phyloP scores from a whole-genome alignment of 2,329 filamentous ascomycete species.

The Ophiocordyceps australis region DNA sequence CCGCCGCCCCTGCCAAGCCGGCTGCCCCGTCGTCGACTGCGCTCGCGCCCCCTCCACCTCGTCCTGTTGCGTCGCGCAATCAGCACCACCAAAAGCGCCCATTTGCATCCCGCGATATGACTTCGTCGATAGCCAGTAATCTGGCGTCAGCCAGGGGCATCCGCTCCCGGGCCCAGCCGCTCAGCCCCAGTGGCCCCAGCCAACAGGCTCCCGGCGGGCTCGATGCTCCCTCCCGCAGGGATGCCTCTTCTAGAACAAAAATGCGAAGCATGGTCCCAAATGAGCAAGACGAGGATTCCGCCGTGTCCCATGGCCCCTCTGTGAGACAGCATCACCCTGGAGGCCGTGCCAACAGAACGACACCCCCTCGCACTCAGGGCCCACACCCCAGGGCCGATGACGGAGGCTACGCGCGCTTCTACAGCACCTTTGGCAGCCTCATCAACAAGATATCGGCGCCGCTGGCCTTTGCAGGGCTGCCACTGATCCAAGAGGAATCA shows the following conservation, averaged over 20 bases:
- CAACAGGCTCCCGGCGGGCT: conserved; percentile 57
- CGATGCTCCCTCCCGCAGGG: conserved; percentile 33
- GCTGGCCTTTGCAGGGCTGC: conserved; percentile 81
- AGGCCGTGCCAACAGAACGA: too few species aligned
- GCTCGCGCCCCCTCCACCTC: too few species aligned
- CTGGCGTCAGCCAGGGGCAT: conserved; percentile 76
- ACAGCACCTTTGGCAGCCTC: conserved; percentile 75
- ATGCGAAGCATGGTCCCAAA: conserved; percentile 39
- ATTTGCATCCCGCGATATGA: conserved; percentile 46
- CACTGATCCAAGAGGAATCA: conserved; percentile 45
- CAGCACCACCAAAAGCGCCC: conserved; percentile 16
- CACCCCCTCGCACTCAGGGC: conserved; percentile 10
- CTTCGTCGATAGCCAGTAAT: conserved; percentile 77
- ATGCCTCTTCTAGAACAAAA: conserved; percentile 28
- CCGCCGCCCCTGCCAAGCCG: too few species aligned
- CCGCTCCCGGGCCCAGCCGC: conserved; percentile 39
- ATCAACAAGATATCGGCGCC: conserved; percentile 82
- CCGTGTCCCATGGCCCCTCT: too few species aligned
- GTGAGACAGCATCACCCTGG: too few species aligned
- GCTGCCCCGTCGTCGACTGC: conserved; percentile 1
- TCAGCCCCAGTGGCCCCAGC: conserved; percentile 54
- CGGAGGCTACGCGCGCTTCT: conserved; percentile 79
- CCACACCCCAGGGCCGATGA: conserved; percentile 26
- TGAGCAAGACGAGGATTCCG: conserved; percentile 30
- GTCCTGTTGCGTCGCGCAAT: not conserved